These are phyloP conservation scores for Aspergillus neoniger DNA, from an alignment of 2,329 filamentous ascomycete species.

Conservation along the genomic window DNA sequence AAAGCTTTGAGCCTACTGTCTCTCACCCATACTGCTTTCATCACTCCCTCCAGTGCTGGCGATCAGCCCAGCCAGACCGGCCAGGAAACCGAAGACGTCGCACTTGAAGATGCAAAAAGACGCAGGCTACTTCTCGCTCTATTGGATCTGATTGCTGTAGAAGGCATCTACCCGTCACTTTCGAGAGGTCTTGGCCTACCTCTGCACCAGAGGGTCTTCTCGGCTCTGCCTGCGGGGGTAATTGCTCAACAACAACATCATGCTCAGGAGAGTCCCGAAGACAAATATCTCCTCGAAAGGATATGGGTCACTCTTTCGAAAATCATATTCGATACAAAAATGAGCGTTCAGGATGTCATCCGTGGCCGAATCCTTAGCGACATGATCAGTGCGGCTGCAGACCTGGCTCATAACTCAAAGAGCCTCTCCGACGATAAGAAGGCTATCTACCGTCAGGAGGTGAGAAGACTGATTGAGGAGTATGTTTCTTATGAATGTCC, in stretches of 20 bases:
- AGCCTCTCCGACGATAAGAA: constrained; percentile 19
- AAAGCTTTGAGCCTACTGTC: constrained; percentile 38
- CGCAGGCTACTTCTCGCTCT: constrained; percentile 43
- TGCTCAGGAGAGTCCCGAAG: constrained; percentile 24
- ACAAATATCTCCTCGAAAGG: constrained; percentile 33
- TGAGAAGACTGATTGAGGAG: constrained; percentile 38
- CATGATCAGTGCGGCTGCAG: constrained; percentile 41
- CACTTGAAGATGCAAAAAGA: constrained; percentile 45
- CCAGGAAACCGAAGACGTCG: constrained; percentile 28
- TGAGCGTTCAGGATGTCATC: constrained; percentile 43
- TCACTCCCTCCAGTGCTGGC: constrained; percentile 22
- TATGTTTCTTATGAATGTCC: constrained; percentile 21
- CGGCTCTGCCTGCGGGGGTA: constrained; percentile 45
- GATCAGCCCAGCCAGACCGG: constrained; percentile 3
- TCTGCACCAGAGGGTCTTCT: constrained; percentile 46
- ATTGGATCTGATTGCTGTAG: constrained; percentile 46
- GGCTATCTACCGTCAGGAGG: constrained; percentile 22
- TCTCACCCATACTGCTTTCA: constrained; percentile 39
- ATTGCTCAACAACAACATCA: constrained; percentile 38
- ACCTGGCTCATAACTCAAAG: constrained; percentile 42
- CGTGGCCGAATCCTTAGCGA: constrained; percentile 44
- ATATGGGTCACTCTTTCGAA: constrained; percentile 33
- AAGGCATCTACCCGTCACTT: constrained; percentile 48
- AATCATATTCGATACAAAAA: constrained; percentile 35
- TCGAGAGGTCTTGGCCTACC: constrained; percentile 48